Evolutionary conservation across 441 rosid species (phyloP).

Genomic region (Geranium incanum): DNA sequence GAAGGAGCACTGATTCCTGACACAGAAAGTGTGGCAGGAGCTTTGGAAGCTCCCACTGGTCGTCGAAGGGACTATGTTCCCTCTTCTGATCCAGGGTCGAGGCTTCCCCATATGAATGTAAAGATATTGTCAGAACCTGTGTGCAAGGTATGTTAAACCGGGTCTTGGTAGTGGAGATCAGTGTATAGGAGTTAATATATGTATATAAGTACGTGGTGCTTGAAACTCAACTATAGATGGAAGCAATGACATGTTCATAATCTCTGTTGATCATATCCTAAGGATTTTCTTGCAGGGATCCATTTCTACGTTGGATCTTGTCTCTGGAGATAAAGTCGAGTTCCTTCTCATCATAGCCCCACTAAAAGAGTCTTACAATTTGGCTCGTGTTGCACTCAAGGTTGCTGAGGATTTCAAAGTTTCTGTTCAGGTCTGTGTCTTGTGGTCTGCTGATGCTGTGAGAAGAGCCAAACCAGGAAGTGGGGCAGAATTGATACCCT

Average conservation of each 20-base stretch:
- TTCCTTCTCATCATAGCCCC: slow-evolving; percentile 78
- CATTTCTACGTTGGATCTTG: slow-evolving; percentile 65
- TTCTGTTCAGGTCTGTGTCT: slow-evolving; percentile 34
- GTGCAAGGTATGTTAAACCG: slow-evolving; percentile 31
- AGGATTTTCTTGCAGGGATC: slow-evolving; percentile 28
- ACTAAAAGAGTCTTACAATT: slow-evolving; percentile 41
- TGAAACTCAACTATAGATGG: not conserved
- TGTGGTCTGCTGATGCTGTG: slow-evolving; percentile 43
- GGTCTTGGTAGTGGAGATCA: not conserved
- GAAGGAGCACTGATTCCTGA: slow-evolving; percentile 75
- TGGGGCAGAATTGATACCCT: slow-evolving; percentile 41
- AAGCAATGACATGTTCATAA: not conserved
- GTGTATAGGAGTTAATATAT: not conserved
- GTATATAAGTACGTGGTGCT: not conserved
- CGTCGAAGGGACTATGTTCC: slow-evolving; percentile 78
- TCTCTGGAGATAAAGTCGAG: slow-evolving; percentile 56
- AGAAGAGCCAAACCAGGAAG: slow-evolving; percentile 29
- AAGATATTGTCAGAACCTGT: slow-evolving; percentile 35
- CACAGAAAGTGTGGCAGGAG: slow-evolving; percentile 20
- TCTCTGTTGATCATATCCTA: not conserved
- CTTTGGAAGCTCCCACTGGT: slow-evolving; percentile 48
- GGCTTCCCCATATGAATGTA: slow-evolving; percentile 77
- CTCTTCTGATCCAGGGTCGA: slow-evolving; percentile 71
- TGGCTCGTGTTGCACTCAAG: slow-evolving; percentile 39
- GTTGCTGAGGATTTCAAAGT: slow-evolving; percentile 41